Evolutionary conservation across 345 rosid genomes (phyloP).

Genomic region (Heritiera fomes): DNA sequence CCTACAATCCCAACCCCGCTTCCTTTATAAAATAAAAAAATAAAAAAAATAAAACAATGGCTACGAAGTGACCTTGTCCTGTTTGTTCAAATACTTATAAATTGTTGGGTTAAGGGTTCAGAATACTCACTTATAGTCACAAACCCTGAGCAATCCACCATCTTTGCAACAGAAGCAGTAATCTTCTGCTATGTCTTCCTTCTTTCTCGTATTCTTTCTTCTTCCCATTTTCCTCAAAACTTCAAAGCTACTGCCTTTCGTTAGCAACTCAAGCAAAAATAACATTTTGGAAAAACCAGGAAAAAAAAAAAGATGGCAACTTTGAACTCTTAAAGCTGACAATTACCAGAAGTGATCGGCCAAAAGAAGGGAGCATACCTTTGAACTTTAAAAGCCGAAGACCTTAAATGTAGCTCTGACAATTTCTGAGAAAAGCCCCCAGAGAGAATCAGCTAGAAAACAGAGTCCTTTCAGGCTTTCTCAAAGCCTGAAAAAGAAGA

Average conservation of each 20-base stretch:
- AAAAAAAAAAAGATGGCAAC: too few species aligned
- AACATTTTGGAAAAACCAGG: too few species aligned
- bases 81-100: background rate
- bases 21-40: background rate
- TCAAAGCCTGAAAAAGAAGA: background rate
- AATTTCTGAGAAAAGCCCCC: background rate
- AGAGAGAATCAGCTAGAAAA: background rate
- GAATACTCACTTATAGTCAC: conserved; percentile 34
- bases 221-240: too few species aligned
- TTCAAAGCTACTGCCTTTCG: too few species aligned
- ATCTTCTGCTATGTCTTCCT: too few species aligned
- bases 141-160: too few species aligned
- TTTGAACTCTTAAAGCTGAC: too few species aligned
- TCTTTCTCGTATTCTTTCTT: too few species aligned
- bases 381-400: background rate
- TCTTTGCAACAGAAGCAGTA: too few species aligned
- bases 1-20: background rate
- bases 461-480: background rate
- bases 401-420: background rate
- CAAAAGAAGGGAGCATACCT: too few species aligned
- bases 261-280: too few species aligned
- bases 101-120: background rate
- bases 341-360: too few species aligned
- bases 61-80: background rate
- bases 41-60: background rate